Evolutionary conservation across 1,284 basidiomycete species (phyloP).

Genomic region (Singerocomus inundabilis): DNA sequence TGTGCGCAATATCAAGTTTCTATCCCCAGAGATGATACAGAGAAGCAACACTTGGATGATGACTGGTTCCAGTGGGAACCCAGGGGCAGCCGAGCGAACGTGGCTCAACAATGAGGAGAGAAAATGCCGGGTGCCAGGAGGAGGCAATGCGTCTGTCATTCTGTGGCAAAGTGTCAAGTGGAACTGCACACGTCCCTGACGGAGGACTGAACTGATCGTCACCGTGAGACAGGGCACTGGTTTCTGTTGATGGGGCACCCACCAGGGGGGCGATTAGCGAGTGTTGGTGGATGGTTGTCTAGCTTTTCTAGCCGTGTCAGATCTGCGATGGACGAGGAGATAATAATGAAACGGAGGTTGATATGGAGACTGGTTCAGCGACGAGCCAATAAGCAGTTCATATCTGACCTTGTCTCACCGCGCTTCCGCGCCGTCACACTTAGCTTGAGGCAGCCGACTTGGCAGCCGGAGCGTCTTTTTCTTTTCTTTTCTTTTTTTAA

Average conservation of each 20-base stretch:
- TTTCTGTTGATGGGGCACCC: conserved; percentile 23
- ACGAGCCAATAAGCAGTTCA: too few species aligned
- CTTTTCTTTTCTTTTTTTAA: conserved; percentile 4
- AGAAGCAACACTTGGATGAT: conserved; percentile 66
- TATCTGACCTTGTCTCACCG: too few species aligned
- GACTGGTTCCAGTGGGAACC: conserved; percentile 57
- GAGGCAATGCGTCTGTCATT: conserved; percentile 20
- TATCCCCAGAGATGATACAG: conserved; percentile 58
- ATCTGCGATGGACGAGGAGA: conserved; percentile 7
- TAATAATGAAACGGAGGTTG: conserved; percentile 12
- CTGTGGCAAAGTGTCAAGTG: conserved; percentile 1
- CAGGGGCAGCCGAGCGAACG: conserved; percentile 42
- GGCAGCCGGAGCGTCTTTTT: conserved; percentile 19
- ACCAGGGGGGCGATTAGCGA: too few species aligned
- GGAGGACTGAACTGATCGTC: background rate
- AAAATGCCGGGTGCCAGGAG: conserved; percentile 50
- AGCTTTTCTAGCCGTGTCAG: conserved; percentile 3
- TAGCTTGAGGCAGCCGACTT: conserved; percentile 30
- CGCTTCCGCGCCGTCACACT: too few species aligned
- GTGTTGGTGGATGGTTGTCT: too few species aligned
- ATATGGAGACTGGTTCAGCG: conserved; percentile 28
- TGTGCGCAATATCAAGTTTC: conserved; percentile 60
- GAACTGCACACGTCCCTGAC: background rate
- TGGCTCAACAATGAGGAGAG: conserved; percentile 49
- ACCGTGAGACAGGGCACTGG: conserved; percentile 16